Conservation (phyloP, 2,329 filamentous ascomycete species). For the Colletotrichum godetiae region DNA sequence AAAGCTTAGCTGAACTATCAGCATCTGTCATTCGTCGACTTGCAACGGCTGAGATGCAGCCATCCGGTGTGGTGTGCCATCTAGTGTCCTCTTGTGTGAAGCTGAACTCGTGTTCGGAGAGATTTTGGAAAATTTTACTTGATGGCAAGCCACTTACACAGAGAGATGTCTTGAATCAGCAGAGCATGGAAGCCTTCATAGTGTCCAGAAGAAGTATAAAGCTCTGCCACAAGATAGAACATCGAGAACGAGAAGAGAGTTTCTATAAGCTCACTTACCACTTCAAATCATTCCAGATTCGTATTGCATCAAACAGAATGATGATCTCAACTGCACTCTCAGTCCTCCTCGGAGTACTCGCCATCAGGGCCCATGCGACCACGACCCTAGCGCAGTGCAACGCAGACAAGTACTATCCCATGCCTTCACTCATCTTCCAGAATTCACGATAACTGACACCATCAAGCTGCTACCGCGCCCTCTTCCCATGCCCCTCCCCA, state of each 20-base stretch:
- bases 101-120: slow-evolving; percentile 23
- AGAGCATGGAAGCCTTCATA: background rate
- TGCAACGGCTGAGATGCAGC: slow-evolving; percentile 10
- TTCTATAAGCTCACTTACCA: background rate
- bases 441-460: background rate
- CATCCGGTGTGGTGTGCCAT: background rate
- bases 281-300: too few relatives aligned
- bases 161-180: background rate
- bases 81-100: slow-evolving; percentile 2
- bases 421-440: background rate
- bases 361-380: background rate
- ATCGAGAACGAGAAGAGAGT: too few relatives aligned
- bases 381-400: slow-evolving; percentile 2
- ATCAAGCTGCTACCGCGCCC: slow-evolving; percentile 37
- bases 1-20: background rate
- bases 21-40: background rate
- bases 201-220: background rate
- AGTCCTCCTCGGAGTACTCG: background rate
- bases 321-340: background rate
- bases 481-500: slow-evolving; percentile 38
- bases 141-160: background rate
- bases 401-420: slow-evolving; percentile 18
- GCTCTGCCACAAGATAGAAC: background rate
- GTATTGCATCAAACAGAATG: background rate
- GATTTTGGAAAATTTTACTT: slow-evolving; percentile 38